Percentiles rank a stretch among this genome's conserved stretches.
phyloP scores from a whole-genome alignment of 805 yeast genomes.

The Candida saitoana region DNA sequence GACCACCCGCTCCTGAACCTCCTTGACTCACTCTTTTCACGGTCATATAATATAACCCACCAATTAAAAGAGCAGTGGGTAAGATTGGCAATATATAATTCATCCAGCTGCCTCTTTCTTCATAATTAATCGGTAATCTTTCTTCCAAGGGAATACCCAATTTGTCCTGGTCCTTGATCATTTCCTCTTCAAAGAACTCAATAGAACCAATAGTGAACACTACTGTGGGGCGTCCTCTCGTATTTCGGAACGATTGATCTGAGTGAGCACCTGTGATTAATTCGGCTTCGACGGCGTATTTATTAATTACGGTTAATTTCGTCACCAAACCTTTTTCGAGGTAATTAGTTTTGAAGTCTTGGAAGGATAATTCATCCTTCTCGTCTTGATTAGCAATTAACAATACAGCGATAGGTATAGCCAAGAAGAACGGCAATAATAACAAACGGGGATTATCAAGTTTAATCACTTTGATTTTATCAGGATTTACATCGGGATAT shows the following conservation, averaged over 20 bases:
- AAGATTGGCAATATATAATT: slow-evolving; percentile 64
- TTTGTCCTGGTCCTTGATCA: slow-evolving; percentile 67
- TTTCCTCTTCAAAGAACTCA: slow-evolving; percentile 77
- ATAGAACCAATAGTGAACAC: slow-evolving; percentile 86
- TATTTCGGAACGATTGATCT: slow-evolving; percentile 36
- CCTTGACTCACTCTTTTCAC: slow-evolving; percentile 47
- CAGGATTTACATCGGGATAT: slow-evolving; percentile 23
- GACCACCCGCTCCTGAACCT: slow-evolving; percentile 37
- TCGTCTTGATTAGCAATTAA: slow-evolving; percentile 6
- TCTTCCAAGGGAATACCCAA: slow-evolving; percentile 64
- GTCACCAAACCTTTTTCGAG: slow-evolving; percentile 76
- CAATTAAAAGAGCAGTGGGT: slow-evolving; percentile 78
- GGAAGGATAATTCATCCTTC: slow-evolving; percentile 49
- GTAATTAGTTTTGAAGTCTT: slow-evolving; percentile 78
- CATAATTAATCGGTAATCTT: slow-evolving; percentile 73
- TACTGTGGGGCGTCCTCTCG: slow-evolving; percentile 43
- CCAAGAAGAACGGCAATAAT: slow-evolving; percentile 3
- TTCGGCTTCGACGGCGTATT: slow-evolving; percentile 66
- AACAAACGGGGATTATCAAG: slow-evolving; percentile 14
- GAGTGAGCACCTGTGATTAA: slow-evolving; percentile 45
- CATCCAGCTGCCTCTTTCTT: slow-evolving; percentile 62
- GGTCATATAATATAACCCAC: slow-evolving; percentile 69
- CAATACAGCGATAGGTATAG: slow-evolving; percentile 7
- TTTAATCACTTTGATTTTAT: slow-evolving; percentile 29
- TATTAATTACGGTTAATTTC: slow-evolving; percentile 68